These are phyloP conservation scores for Lactifluus echinatus DNA, from an alignment of 768 basidiomycete species.

Conservation along the genomic window DNA sequence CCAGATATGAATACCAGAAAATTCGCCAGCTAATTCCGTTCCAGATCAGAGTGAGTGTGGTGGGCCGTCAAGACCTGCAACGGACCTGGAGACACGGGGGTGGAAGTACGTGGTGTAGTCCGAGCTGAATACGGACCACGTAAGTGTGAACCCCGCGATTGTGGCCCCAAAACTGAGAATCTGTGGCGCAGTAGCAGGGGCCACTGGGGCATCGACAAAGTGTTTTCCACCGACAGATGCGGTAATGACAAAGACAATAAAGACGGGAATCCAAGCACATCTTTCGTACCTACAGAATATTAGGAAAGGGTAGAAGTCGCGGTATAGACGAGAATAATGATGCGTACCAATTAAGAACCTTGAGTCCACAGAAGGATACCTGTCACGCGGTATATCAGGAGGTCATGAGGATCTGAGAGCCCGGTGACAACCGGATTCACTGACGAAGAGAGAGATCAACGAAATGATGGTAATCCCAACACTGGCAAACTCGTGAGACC, in stretches of 20 bases:
- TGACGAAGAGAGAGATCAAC: conserved; percentile 49
- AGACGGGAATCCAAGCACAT: conserved; percentile 66
- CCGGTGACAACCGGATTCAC: neutral
- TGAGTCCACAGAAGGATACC: conserved; percentile 62
- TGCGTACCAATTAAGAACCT: conserved; percentile 47
- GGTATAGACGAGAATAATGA: neutral
- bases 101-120: conserved; percentile 72
- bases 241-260: conserved; percentile 64
- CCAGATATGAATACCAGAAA: conserved; percentile 57
- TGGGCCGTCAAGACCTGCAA: neutral
- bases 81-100: conserved; percentile 48
- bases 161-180: conserved; percentile 62
- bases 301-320: neutral
- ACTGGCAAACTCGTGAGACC: neutral
- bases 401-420: neutral
- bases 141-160: conserved; percentile 65
- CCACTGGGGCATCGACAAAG: conserved; percentile 39
- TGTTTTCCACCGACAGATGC: conserved; percentile 70
- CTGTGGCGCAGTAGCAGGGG: conserved; percentile 44
- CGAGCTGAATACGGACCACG: conserved; percentile 50
- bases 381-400: conserved; percentile 18
- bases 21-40: conserved; percentile 40
- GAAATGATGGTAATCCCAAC: conserved; percentile 79
- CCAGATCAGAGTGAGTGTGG: neutral
- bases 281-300: conserved; percentile 54